Conservation (phyloP, 2,329 filamentous ascomycete species). For the Neonectria faginata region DNA sequence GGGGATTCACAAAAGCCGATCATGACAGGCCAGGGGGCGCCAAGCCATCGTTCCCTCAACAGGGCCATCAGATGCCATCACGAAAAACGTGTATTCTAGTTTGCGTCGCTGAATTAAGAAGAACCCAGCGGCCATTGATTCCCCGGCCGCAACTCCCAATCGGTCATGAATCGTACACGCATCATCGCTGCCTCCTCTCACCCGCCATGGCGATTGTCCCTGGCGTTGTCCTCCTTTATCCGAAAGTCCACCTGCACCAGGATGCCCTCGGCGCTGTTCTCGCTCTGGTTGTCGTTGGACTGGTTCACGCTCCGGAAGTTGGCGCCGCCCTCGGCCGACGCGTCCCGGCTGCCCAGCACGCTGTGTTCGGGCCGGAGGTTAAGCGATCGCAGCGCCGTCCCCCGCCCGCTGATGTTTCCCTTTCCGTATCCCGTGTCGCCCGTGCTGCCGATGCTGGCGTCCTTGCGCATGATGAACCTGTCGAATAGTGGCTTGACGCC, state of each 20-base stretch:
- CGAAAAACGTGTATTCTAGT: not conserved
- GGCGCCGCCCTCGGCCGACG: constrained; percentile 38
- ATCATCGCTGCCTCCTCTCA: constrained; percentile 4
- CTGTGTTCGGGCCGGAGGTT: constrained; percentile 48
- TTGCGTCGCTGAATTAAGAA: constrained; percentile 2
- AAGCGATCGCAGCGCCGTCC: constrained; percentile 48
- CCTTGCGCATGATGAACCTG: constrained; percentile 46
- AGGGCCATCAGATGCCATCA: not conserved
- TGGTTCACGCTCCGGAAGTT: constrained; percentile 36
- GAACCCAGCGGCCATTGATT: not conserved
- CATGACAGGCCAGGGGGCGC: not conserved
- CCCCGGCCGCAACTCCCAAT: not conserved
- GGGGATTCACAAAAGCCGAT: not conserved
- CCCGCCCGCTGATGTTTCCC: constrained; percentile 37
- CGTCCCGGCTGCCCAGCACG: constrained; percentile 44
- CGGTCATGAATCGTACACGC: constrained; percentile 10
- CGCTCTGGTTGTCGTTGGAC: constrained; percentile 40
- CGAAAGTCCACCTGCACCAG: constrained; percentile 53
- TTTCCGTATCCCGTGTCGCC: constrained; percentile 43
- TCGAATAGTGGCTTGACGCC: constrained; percentile 62
- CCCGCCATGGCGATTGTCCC: not conserved
- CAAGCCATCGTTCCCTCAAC: not conserved
- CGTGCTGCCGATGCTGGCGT: constrained; percentile 33
- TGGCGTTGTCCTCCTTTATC: constrained; percentile 45
- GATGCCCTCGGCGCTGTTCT: constrained; percentile 48